Evolutionary conservation across 495 filamentous ascomycete genomes (phyloP), one percentile per base, ranked within the genome.

Genomic region (Astrocystis sublimbata): DNA sequence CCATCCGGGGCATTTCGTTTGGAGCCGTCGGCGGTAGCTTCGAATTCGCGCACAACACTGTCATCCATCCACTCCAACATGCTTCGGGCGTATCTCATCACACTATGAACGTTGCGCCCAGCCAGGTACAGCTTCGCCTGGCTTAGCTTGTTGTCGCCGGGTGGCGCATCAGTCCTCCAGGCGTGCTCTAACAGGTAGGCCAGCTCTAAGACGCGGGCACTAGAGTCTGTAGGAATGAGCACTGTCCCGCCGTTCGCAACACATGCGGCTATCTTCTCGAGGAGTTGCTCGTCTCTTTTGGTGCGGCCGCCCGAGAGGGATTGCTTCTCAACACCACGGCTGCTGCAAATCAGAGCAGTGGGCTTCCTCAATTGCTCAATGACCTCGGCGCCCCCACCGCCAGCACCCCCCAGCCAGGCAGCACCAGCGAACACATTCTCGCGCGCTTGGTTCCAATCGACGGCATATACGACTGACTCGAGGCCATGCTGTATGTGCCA

Each of bases 11-110:
- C 71, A 19, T 75, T 71, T 42, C 78, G 78, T 60, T 78, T 78
- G 4, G 73, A 65, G 1, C 71, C 75, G 49, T 82, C 81, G 1
- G 81, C 89, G 2, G 88, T 86, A 2, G 88, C 87, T 74, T 99
- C 96, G 59, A 97, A 96, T 64, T 97, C 92, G 49, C 88, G 84
- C 54, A 96, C 85, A 51, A 99, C 92, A 50, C 83, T 88, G 66
- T 97, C 92, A 68, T 97, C 92, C 92, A 97, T 98, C 94, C 94
- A 99, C 72, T 99, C 94, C 56, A 98, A 76, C 92, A 98, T 96
- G 71, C 93, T 97, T 63, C 92, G 83, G 15, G 93, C 90, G 57
- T 96, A 87, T 58, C 89, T 79, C 87, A 96, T 91, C 1, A 91
- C 93, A 24, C 89, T 90, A 53, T 86, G 83, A 54, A 89, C 87